These are phyloP conservation scores for Solanum aculeatissimum DNA, from an alignment of 305 asterid species.

Conservation along the genomic window DNA sequence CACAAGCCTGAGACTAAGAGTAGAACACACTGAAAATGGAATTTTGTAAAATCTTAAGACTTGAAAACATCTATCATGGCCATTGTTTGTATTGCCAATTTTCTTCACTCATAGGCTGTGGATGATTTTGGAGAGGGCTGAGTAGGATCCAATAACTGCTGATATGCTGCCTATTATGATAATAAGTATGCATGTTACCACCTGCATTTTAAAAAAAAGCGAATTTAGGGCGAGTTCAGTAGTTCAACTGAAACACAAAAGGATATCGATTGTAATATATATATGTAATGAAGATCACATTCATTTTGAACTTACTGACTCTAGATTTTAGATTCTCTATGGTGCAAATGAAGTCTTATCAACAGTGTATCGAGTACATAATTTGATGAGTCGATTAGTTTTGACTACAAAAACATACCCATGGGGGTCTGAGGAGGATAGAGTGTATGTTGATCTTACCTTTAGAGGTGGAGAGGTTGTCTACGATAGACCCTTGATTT, in stretches of 20 bases:
- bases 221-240: not conserved
- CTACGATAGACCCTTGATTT: too few species aligned
- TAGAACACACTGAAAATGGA: not conserved
- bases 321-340: not conserved
- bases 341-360: not conserved
- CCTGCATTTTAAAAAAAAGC: constrained; percentile 15
- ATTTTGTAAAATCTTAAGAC: not conserved
- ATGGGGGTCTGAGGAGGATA: too few species aligned
- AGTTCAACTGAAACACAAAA: not conserved
- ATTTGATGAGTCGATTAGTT: not conserved
- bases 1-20: not conserved
- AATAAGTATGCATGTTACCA: constrained; percentile 35
- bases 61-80: not conserved
- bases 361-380: not conserved
- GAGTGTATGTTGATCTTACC: too few species aligned
- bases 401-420: too few species aligned
- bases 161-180: constrained; percentile 52
- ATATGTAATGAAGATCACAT: not conserved
- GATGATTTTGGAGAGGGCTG: constrained; percentile 58
- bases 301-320: not conserved
- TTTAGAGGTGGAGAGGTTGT: too few species aligned
- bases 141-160: constrained; percentile 54
- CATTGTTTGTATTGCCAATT: not conserved
- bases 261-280: not conserved
- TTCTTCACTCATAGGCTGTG: constrained; percentile 17